Conservation (phyloP, 331 rosid genomes). For the Acacia pycnantha region DNA sequence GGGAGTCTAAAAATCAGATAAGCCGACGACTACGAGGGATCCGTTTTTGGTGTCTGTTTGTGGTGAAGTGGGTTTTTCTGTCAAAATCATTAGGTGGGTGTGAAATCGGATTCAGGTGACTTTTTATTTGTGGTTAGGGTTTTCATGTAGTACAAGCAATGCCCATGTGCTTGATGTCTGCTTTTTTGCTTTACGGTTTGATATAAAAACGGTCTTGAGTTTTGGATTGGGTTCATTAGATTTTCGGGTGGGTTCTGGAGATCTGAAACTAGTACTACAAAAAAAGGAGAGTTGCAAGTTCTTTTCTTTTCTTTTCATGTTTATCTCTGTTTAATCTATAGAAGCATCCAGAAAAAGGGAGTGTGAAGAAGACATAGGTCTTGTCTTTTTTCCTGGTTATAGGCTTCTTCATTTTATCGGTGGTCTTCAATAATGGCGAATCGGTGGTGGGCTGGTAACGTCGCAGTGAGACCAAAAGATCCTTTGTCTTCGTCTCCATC, state of each 20-base stretch:
- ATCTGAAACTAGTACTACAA: constrained; percentile 17
- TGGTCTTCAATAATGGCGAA: constrained; percentile 50
- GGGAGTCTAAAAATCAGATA: background rate
- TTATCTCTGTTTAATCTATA: background rate
- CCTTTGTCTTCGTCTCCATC: constrained; percentile 51
- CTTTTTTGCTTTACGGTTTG: no score
- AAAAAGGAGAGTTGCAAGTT: background rate
- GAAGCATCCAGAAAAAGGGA: background rate
- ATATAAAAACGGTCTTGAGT: constrained; percentile 20
- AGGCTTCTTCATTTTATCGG: background rate
- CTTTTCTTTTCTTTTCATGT: background rate
- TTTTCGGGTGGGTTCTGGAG: constrained; percentile 7
- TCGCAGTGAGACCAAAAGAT: constrained; percentile 49
- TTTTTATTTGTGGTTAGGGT: constrained; percentile 29
- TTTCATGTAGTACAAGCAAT: constrained; percentile 34
- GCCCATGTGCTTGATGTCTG: background rate
- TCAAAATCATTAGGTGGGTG: constrained; percentile 24
- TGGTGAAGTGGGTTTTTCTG: constrained; percentile 19
- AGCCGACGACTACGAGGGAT: background rate
- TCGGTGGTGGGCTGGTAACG: constrained; percentile 91
- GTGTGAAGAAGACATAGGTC: background rate
- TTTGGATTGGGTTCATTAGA: constrained; percentile 33
- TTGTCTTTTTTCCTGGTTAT: background rate
- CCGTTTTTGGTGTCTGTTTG: background rate
- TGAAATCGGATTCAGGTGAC: background rate